Conservation (phyloP, 176 grass and related monocot genomes). For the Juncus effusus region DNA sequence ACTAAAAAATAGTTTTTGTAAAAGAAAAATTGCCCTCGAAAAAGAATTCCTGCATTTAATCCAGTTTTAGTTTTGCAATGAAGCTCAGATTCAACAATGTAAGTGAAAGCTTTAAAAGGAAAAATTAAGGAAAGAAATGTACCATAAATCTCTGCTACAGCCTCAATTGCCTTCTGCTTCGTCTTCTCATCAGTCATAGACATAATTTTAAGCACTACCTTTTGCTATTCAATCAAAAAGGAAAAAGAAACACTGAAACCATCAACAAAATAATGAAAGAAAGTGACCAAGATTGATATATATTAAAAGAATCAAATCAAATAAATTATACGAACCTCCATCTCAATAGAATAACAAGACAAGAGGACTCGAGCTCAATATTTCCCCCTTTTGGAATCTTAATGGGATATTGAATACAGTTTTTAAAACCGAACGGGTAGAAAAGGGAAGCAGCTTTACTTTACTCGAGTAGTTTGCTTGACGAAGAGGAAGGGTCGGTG, state of each 20-base stretch:
- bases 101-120: background rate
- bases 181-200: constrained; percentile 65
- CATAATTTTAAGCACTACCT: constrained; percentile 66
- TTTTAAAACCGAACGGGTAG: constrained; percentile 8
- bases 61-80: background rate
- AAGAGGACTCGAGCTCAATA: too few relatives aligned
- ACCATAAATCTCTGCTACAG: constrained; percentile 80
- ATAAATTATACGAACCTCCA: constrained; percentile 35
- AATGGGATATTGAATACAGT: background rate
- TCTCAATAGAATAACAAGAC: background rate
- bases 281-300: background rate
- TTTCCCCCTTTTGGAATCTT: background rate
- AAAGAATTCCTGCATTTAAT: background rate
- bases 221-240: constrained; percentile 39
- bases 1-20: too few relatives aligned
- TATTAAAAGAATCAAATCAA: constrained; percentile 1
- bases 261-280: background rate
- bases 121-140: constrained; percentile 6
- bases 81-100: background rate
- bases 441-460: constrained; percentile 8
- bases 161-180: constrained; percentile 88
- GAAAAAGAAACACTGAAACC: background rate
- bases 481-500: constrained; percentile 14
- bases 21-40: too few relatives aligned
- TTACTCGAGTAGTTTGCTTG: constrained; percentile 11